phyloP scores from a whole-genome alignment of 441 rosid genomes.

The Daphne laureola region DNA sequence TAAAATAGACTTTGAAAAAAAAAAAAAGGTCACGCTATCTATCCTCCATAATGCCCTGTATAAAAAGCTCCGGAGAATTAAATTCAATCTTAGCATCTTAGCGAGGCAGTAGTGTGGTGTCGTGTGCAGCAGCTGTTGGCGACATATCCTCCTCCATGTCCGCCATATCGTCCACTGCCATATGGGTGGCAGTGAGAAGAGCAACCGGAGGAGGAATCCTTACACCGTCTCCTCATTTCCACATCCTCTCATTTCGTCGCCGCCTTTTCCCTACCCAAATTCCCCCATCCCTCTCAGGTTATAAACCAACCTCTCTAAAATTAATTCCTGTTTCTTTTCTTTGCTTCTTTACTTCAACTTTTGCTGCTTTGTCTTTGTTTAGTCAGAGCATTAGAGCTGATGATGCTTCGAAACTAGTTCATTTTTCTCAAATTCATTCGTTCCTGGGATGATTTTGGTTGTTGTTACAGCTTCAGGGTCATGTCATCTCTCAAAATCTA shows the following conservation, averaged over 20 bases:
- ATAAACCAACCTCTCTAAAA: not conserved
- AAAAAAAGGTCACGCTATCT: too few relatives aligned
- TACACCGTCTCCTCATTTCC: constrained; percentile 24
- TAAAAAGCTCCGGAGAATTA: too few relatives aligned
- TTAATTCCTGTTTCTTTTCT: not conserved
- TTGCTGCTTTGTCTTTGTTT: not conserved
- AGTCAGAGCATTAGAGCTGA: not conserved
- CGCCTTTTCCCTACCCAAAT: constrained; percentile 12
- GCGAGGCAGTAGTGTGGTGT: too few relatives aligned
- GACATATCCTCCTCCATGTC: constrained; percentile 25
- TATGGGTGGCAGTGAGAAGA: constrained; percentile 34
- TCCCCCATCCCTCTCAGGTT: constrained; percentile 38
- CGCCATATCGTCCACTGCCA: constrained; percentile 25
- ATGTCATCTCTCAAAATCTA: constrained; percentile 54
- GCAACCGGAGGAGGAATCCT: constrained; percentile 35
- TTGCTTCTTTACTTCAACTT: not conserved
- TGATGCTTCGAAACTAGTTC: too few relatives aligned
- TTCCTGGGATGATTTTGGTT: too few relatives aligned
- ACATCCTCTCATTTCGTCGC: constrained; percentile 14
- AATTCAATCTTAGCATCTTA: too few relatives aligned
- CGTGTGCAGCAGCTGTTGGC: too few relatives aligned
- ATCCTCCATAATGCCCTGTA: too few relatives aligned
- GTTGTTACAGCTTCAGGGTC: constrained; percentile 33
- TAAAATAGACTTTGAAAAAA: too few relatives aligned
- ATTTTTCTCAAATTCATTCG: too few relatives aligned